phyloP scores from a whole-genome alignment of 169 alveolate species.

The Miamiensis avidus region DNA sequence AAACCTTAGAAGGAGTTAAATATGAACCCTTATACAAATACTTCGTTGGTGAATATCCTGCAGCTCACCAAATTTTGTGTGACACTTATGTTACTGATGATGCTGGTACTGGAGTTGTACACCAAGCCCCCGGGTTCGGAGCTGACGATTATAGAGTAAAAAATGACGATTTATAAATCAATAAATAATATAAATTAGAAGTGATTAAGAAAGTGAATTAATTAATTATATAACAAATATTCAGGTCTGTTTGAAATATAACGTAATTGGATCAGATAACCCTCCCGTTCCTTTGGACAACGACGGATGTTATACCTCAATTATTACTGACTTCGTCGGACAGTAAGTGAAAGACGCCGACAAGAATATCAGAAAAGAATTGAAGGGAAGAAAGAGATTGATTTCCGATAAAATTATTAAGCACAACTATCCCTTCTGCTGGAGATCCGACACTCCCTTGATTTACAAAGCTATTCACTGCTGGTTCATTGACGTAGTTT shows the following conservation, averaged over 20 bases:
- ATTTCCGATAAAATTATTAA: slow-evolving; percentile 76
- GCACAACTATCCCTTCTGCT: slow-evolving; percentile 99
- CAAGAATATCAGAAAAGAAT: slow-evolving; percentile 84
- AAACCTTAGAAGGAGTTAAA: slow-evolving; percentile 84
- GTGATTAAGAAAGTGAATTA: slow-evolving; percentile 34
- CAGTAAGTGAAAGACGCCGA: slow-evolving; percentile 96
- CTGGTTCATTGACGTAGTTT: slow-evolving; percentile 99
- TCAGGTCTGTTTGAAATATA: slow-evolving; percentile 67
- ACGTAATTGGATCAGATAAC: slow-evolving; percentile 75
- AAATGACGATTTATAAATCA: too few relatives aligned
- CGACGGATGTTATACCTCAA: slow-evolving; percentile 88
- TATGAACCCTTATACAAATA: slow-evolving; percentile 93
- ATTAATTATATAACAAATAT: too few relatives aligned
- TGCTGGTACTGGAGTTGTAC: slow-evolving; percentile 98
- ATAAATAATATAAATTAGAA: too few relatives aligned
- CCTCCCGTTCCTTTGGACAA: slow-evolving; percentile 94
- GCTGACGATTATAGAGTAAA: slow-evolving; percentile 96
- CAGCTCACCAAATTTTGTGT: slow-evolving; percentile 80
- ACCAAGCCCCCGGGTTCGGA: slow-evolving; percentile 97
- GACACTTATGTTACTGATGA: slow-evolving; percentile 95
- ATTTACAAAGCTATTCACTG: slow-evolving; percentile 97
- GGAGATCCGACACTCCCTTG: slow-evolving; percentile 99
- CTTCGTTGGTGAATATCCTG: slow-evolving; percentile 65
- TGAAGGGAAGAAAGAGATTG: slow-evolving; percentile 87
- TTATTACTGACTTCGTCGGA: slow-evolving; percentile 86